These are phyloP conservation scores for Ettlia oleoabundans DNA, from an alignment of 139 green algal species.

Conservation along the genomic window DNA sequence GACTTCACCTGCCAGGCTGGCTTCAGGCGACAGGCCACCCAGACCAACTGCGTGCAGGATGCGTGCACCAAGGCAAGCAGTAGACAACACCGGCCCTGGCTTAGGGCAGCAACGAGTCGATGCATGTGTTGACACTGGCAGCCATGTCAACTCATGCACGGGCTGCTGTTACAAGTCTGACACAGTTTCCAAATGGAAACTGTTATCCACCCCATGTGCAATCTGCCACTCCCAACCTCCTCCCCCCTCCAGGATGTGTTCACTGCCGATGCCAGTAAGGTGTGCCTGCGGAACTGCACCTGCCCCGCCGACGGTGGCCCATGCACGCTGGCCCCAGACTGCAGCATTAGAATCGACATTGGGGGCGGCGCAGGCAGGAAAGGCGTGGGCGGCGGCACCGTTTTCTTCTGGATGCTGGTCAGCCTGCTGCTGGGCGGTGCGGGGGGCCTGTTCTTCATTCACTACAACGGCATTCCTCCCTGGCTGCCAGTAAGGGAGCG, in stretches of 20 bases:
- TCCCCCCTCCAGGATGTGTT: conserved; percentile 26
- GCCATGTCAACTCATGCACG: no score
- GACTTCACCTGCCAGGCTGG: conserved; percentile 36
- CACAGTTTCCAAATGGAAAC: no score
- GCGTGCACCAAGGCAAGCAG: conserved; percentile 39
- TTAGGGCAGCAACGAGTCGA: no score
- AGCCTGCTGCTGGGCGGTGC: not conserved
- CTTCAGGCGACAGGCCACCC: conserved; percentile 1
- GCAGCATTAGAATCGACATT: conserved; percentile 21
- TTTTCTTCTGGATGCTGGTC: conserved; percentile 23
- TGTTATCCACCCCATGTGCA: not conserved
- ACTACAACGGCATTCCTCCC: conserved; percentile 15
- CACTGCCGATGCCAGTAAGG: not conserved
- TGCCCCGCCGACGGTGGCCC: conserved; percentile 32
- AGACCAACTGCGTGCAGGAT: conserved; percentile 38
- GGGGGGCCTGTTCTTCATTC: conserved; percentile 5
- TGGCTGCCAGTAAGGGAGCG: conserved; percentile 42
- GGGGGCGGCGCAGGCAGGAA: not conserved
- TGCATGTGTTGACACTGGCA: no score
- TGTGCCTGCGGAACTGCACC: conserved; percentile 40
- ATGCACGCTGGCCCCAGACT: conserved; percentile 35
- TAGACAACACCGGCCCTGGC: no score
- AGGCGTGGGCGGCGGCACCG: not conserved
- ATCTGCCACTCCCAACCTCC: not conserved
- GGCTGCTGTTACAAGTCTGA: no score